These are phyloP conservation scores for Lithocarpus polystachyus DNA, from an alignment of 306 rosid species.

Conservation along the genomic window DNA sequence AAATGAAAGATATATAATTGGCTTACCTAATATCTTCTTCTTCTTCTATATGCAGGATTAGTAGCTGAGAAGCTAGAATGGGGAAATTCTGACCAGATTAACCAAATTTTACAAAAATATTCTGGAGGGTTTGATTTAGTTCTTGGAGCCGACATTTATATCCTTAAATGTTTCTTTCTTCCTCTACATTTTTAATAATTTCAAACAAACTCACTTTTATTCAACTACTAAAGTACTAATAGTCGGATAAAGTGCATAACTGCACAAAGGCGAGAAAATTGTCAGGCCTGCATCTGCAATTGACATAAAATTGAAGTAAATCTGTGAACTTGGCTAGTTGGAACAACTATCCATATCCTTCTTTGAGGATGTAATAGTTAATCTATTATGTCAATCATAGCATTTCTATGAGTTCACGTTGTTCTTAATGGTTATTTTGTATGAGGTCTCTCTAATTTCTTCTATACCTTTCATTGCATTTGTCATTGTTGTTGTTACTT, in stretches of 20 bases:
- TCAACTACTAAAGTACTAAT: neutral
- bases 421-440: neutral
- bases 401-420: neutral
- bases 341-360: neutral
- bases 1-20: constrained; percentile 4
- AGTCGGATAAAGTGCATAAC: neutral
- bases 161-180: constrained; percentile 36
- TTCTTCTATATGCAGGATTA: constrained; percentile 46
- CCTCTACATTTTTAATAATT: constrained; percentile 9
- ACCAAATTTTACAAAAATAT: constrained; percentile 52
- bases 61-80: constrained; percentile 81
- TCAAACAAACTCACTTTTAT: neutral
- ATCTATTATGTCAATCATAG: neutral
- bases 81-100: constrained; percentile 73
- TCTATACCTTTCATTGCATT: neutral
- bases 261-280: neutral
- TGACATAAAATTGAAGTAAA: neutral
- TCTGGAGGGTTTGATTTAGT: constrained; percentile 70
- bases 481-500: neutral
- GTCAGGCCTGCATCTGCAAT: neutral
- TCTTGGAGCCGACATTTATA: constrained; percentile 97
- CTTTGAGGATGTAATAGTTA: neutral
- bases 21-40: neutral
- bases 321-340: neutral
- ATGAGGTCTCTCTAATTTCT: neutral